Evolutionary conservation across 805 yeast genomes (phyloP).

Genomic region (Ogataea chonburiensis): DNA sequence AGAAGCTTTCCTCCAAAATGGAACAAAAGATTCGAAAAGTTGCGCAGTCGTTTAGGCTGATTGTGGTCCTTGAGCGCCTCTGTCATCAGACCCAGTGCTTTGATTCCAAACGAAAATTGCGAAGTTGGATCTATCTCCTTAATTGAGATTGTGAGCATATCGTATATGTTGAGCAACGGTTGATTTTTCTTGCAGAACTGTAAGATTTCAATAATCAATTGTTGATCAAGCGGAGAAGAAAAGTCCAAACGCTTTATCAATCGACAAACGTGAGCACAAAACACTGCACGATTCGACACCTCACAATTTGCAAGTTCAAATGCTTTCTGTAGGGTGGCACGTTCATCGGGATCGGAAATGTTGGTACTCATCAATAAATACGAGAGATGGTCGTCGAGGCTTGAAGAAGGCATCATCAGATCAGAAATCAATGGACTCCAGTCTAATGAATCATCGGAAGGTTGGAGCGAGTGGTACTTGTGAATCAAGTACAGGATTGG

Average conservation of each 20-base stretch:
- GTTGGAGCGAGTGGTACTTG: conserved; percentile 2
- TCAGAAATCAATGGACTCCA: conserved; percentile 6
- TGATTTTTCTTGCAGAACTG: conserved; percentile 4
- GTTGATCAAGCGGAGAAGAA: conserved; percentile 6
- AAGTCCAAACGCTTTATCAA: conserved; percentile 2
- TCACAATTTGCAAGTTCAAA: not conserved
- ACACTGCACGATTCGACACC: not conserved
- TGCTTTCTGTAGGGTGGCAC: conserved; percentile 1
- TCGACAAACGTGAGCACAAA: conserved; percentile 4
- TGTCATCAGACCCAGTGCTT: conserved; percentile 19
- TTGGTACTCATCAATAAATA: conserved; percentile 7
- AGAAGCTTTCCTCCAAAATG: conserved; percentile 37
- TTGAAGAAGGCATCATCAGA: not conserved
- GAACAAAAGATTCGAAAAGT: conserved; percentile 46
- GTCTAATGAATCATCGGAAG: conserved; percentile 2
- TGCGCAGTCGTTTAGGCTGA: conserved; percentile 40
- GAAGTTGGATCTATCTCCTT: conserved; percentile 15
- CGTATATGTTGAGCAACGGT: conserved; percentile 17
- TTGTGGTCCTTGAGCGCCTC: conserved; percentile 22
- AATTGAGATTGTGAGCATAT: conserved; percentile 21
- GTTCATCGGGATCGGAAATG: not conserved
- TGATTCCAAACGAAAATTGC: conserved; percentile 7
- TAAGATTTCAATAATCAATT: conserved; percentile 10
- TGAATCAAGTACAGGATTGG: conserved; percentile 5
- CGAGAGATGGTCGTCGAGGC: conserved; percentile 4